Evolutionary conservation across 331 rosid species (phyloP), one percentile per base, ranked within the genome.

Genomic region (Quercus lobata): DNA sequence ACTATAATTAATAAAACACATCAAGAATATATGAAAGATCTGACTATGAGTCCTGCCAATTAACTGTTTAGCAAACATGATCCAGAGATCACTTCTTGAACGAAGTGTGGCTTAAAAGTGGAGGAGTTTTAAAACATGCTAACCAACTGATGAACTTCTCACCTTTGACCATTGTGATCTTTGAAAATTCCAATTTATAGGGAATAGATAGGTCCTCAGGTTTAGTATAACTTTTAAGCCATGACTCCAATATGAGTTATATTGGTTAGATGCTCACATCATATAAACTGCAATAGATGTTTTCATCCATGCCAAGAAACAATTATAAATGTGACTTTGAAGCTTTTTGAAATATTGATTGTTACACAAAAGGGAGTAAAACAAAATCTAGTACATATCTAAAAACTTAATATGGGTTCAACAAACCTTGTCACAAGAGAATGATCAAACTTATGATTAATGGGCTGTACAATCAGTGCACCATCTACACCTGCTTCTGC

Each of bases 381-480:
- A 15, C 27, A 32, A 34, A 14, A 41, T 18, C 18, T 16, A 25
- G 35, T n/a, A 52, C 10, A 22, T 22, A 22, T 19, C 19, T 2
- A 3, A 49, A 35, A 11, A 75, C 62, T 27, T 41, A 49, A 6
- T 8, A 12, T 16, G 2, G 10, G 35, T 21, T 46, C 72, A 57
- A 53, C 83, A 78, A 41, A 94, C 97, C 98, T 91, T 81, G 98
- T 92, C 83, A 94, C 91, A 32, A 91, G 83, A 79, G 90, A 88
- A 79, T 94, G 98, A 85, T 92, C 97, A 63, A 92, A 94, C 76
- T 86, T 91, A 74, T 94, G 92, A 89, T 88, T 92, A 58, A 94
- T 94, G 14, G 98, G 98, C 89, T 94, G 98, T 75, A 94, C 97
- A 79, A 92, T 91, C 9, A 94, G 87, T n/a, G 97, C 97, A 86